A percentile compares a stretch with the other conserved stretches of the same genome.
phyloP scores from a whole-genome alignment of 163 green algal species.

The Dunaliella salina region DNA sequence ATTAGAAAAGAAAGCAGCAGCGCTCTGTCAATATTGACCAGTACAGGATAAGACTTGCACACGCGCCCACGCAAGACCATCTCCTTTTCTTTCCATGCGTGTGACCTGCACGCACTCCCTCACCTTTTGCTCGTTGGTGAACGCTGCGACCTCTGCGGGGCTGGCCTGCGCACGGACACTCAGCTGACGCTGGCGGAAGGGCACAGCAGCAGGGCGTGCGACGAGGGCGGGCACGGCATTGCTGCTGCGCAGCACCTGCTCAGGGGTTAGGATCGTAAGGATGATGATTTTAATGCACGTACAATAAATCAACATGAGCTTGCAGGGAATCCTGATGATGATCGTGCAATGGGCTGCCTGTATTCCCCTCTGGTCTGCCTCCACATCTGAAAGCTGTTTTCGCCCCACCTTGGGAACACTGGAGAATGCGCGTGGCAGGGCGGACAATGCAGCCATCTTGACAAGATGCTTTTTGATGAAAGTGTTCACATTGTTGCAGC shows the following conservation, averaged over 20 bases:
- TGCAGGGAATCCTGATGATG: too few relatives aligned
- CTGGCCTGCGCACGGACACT: slow-evolving; percentile 24
- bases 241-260: neutral
- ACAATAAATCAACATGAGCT: too few relatives aligned
- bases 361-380: too few relatives aligned
- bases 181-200: neutral
- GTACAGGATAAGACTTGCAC: neutral
- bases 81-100: neutral
- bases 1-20: neutral
- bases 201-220: neutral
- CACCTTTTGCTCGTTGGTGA: slow-evolving; percentile 36
- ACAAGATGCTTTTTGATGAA: too few relatives aligned
- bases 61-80: neutral
- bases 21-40: too few relatives aligned
- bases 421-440: too few relatives aligned
- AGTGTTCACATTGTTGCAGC: too few relatives aligned
- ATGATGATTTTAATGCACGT: too few relatives aligned
- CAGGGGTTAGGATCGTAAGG: neutral
- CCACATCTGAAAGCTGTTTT: too few relatives aligned
- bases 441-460: too few relatives aligned
- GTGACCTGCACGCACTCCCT: neutral
- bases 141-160: slow-evolving; percentile 33
- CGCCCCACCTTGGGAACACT: too few relatives aligned
- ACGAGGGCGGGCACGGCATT: neutral
- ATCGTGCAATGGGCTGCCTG: too few relatives aligned